phyloP scores from a whole-genome alignment of 768 basidiomycete genomes.

The Dioszegia aurantiaca region DNA sequence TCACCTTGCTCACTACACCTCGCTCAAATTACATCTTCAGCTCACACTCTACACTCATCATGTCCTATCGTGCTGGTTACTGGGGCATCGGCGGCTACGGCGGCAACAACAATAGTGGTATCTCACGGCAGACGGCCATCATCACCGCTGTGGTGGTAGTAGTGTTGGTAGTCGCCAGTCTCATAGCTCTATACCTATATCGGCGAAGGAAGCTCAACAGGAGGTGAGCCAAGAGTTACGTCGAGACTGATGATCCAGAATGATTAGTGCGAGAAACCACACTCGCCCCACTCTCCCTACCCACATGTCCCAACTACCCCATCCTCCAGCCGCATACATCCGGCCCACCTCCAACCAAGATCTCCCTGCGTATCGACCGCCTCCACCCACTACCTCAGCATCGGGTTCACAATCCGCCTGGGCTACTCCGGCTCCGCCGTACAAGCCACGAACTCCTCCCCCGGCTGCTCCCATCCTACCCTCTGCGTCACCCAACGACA shows the following conservation, averaged over 20 bases:
- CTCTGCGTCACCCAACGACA: not conserved
- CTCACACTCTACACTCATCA: not conserved
- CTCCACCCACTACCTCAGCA: too few species aligned
- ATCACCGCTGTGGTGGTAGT: not conserved
- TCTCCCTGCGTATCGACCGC: slow-evolving; percentile 2
- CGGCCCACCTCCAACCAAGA: not conserved
- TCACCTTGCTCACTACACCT: not conserved
- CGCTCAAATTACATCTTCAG: not conserved
- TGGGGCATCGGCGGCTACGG: not conserved
- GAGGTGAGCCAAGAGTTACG: not conserved
- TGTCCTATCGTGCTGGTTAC: not conserved
- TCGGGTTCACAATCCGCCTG: not conserved
- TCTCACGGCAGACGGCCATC: not conserved
- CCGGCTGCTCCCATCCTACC: not conserved
- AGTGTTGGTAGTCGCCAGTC: not conserved
- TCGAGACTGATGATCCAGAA: not conserved
- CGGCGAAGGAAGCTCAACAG: not conserved
- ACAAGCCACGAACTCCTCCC: not conserved
- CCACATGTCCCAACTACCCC: not conserved
- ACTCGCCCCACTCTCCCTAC: not conserved
- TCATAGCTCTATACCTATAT: not conserved
- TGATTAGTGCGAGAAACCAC: not conserved
- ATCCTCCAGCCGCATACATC: slow-evolving; percentile 7
- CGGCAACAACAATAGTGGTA: not conserved
- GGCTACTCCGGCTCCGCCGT: too few species aligned